These are phyloP conservation scores for Boletus sensibilis DNA, from an alignment of 768 basidiomycete species.

Conservation along the genomic window DNA sequence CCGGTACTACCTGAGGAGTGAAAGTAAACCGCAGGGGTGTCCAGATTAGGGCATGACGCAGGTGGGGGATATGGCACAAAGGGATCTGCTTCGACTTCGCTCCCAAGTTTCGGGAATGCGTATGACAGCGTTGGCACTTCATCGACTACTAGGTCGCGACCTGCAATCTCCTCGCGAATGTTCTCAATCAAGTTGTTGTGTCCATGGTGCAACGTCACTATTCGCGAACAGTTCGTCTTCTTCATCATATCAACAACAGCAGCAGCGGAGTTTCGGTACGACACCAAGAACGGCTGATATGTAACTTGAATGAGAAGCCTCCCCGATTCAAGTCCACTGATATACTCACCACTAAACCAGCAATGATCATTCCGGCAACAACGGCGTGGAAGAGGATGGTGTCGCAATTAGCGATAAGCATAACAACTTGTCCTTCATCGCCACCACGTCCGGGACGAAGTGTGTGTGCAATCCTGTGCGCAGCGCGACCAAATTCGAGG, in stretches of 20 bases:
- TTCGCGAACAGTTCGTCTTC: constrained; percentile 8
- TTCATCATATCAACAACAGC: constrained; percentile 8
- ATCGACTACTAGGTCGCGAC: constrained; percentile 1
- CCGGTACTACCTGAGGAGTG: constrained; percentile 42
- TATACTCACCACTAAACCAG: constrained; percentile 33
- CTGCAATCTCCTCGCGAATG: neutral
- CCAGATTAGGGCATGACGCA: neutral
- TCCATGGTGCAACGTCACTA: constrained; percentile 11
- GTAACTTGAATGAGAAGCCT: constrained; percentile 16
- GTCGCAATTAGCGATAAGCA: constrained; percentile 33
- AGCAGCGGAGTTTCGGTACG: constrained; percentile 10
- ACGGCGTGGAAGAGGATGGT: constrained; percentile 13
- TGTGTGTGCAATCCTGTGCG: constrained; percentile 30
- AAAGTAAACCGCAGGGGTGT: neutral
- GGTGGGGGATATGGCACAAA: constrained; percentile 12
- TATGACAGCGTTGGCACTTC: constrained; percentile 20
- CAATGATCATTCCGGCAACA: constrained; percentile 23
- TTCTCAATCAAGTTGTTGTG: constrained; percentile 11
- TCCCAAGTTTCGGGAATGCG: constrained; percentile 39
- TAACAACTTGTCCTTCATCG: constrained; percentile 28
- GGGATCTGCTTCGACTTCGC: constrained; percentile 21
- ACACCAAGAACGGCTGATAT: constrained; percentile 33
- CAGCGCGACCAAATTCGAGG: constrained; percentile 21
- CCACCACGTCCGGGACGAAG: constrained; percentile 14
- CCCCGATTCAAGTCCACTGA: constrained; percentile 27